Conservation (phyloP, 225 moss, liverwort and hornwort species). For the Takakia lepidozioides region DNA sequence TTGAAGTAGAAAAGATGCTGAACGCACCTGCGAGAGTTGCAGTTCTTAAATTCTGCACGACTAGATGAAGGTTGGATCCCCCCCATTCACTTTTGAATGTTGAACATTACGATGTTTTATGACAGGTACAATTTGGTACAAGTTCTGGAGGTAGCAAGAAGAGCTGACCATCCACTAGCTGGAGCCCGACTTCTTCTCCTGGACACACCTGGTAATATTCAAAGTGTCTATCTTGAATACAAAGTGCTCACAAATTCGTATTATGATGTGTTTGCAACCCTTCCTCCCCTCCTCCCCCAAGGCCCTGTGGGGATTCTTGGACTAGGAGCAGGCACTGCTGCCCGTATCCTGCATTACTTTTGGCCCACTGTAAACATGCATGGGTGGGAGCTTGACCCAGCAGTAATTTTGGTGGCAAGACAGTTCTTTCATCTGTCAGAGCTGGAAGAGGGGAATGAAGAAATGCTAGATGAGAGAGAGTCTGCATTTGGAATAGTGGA, state of each 20-base stretch:
- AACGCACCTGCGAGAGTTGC: too few species aligned
- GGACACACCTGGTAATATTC: constrained; percentile 81
- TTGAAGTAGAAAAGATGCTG: too few species aligned
- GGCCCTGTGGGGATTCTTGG: constrained; percentile 83
- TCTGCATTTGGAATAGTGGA: constrained; percentile 30
- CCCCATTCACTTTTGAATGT: neutral
- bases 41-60: neutral
- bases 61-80: too few species aligned
- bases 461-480: constrained; percentile 9
- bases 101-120: constrained; percentile 1
- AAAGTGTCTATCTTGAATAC: constrained; percentile 73
- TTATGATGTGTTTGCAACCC: constrained; percentile 66
- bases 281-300: constrained; percentile 70
- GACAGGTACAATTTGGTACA: constrained; percentile 71
- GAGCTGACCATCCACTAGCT: constrained; percentile 52
- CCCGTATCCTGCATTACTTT: constrained; percentile 62
- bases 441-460: constrained; percentile 37
- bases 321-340: constrained; percentile 81
- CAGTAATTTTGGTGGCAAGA: constrained; percentile 67
- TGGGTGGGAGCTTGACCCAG: constrained; percentile 85
- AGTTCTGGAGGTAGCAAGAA: constrained; percentile 62
- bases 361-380: constrained; percentile 60
- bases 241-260: constrained; percentile 64
- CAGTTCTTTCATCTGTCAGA: constrained; percentile 65
- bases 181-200: constrained; percentile 67